phyloP scores from a whole-genome alignment of 1,139 yeast genomes.

The Meyerozyma carpophila region DNA sequence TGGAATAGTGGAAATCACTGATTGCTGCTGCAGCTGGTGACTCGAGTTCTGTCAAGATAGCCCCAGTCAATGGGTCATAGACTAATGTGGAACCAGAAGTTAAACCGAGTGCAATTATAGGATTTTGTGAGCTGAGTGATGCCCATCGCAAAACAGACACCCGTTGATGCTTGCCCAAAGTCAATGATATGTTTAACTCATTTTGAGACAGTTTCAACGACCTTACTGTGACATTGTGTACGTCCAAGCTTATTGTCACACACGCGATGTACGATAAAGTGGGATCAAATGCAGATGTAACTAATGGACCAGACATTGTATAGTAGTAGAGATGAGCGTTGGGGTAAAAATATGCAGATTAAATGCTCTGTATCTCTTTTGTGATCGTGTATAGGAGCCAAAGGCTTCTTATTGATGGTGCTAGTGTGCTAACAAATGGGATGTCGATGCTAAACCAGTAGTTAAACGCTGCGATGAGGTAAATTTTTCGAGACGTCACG shows the following conservation, averaged over 20 bases:
- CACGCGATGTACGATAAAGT: constrained; percentile 59
- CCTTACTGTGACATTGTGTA: constrained; percentile 66
- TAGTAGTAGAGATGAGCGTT: not conserved
- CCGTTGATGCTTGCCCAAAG: constrained; percentile 50
- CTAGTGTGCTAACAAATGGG: not conserved
- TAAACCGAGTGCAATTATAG: constrained; percentile 57
- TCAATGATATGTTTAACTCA: constrained; percentile 35
- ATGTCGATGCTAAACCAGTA: not conserved
- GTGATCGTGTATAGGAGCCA: not conserved
- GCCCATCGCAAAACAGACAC: constrained; percentile 59
- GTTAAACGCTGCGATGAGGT: constrained; percentile 1
- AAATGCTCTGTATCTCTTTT: not conserved
- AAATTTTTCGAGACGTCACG: not conserved
- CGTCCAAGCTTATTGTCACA: constrained; percentile 65
- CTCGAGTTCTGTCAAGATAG: constrained; percentile 45
- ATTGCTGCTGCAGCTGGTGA: constrained; percentile 51
- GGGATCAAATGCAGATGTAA: constrained; percentile 46
- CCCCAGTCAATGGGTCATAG: constrained; percentile 64
- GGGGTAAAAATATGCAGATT: not conserved
- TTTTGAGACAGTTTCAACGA: constrained; percentile 38
- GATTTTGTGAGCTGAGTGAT: constrained; percentile 30
- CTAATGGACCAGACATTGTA: constrained; percentile 16
- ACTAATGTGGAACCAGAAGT: constrained; percentile 60
- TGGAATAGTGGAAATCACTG: constrained; percentile 45
- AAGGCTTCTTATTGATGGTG: not conserved